Base-by-base conservation (phyloP, 1,284 basidiomycete genomes). In the Malassezia sympodialis region DNA sequence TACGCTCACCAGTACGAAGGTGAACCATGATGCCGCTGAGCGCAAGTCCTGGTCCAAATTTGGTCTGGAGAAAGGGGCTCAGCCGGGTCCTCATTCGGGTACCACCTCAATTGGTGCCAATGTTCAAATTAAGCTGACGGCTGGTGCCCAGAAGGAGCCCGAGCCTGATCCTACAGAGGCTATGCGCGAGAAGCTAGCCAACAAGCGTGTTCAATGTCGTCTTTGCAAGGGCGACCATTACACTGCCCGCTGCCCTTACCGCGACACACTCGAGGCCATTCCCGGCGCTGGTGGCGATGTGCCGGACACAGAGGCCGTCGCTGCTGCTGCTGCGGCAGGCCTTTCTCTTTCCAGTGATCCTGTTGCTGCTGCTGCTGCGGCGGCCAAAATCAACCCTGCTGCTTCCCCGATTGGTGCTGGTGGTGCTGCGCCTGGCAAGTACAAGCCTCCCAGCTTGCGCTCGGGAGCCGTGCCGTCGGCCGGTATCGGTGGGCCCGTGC, bases 191-290 rank as follows among this genome's bases (percentile, higher is more conserved):
- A 82, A 83, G 65, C 82, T 88, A 26, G 82, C 77, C 51, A 76
- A 73, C 59, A 90, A 90, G 76, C 89, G 90, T 71, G 88, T 99
- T 61, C 79, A 82, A 49, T 99, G 93, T 81, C 83, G 94, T 67
- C 78, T 94, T 56, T 98, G 94, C 79, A 90, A 93, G 76, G 93
- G 93, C 54, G 87, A 87, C 66, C 94, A 98, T 79, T 98, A 91
- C 77, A 99, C 94, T 11, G 87, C 90, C 59, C 90, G 91, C 76
- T 98, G 94, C 82, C 94, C 94, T 11, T 94, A 94, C 82, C 94
- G 90, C 77, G 91, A 96, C 67, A 87, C 88, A 19, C 76, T 82
- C 40, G 79, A 79, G 42, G 82, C 89, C 42, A 75, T 76, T 11
- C 82, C 86, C 19, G 88, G 86, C 11, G 80, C 68, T 24, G 65